Conservation (phyloP, 1,284 basidiomycete genomes). For the Porphyrellus sp. region DNA sequence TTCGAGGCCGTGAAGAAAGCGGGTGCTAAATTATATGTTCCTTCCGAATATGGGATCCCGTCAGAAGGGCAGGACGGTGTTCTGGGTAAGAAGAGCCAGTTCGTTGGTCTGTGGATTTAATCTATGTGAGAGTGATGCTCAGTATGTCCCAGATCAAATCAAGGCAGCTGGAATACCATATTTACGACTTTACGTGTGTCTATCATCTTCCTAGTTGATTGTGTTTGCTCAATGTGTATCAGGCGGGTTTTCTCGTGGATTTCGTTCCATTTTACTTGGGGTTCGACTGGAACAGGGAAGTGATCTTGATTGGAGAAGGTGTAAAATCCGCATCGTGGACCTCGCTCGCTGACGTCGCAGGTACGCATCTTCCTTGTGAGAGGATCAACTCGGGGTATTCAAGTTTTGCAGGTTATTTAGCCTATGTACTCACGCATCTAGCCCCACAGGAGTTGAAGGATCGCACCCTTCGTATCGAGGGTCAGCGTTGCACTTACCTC, state of each 20-base stretch:
- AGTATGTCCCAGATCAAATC: conserved; percentile 15
- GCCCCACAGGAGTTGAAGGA: conserved; percentile 24
- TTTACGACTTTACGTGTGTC: conserved; percentile 29
- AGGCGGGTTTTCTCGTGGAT: conserved; percentile 21
- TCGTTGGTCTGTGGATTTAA: conserved; percentile 13
- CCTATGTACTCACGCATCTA: conserved; percentile 31
- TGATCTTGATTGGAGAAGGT: conserved; percentile 30
- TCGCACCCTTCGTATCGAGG: conserved; percentile 33
- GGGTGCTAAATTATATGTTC: conserved; percentile 35
- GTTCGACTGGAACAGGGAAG: conserved; percentile 23
- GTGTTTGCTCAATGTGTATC: neutral
- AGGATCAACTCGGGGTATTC: neutral
- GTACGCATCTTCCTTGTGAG: neutral
- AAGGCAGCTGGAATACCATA: conserved; percentile 27
- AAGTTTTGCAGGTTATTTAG: conserved; percentile 28
- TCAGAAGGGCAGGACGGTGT: conserved; percentile 22
- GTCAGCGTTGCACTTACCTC: conserved; percentile 22
- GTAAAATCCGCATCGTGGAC: conserved; percentile 30
- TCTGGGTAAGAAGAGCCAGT: conserved; percentile 16
- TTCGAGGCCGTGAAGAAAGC: conserved; percentile 32
- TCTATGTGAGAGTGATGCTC: neutral
- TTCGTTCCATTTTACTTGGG: conserved; percentile 20
- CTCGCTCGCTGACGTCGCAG: conserved; percentile 29
- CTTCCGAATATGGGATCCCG: conserved; percentile 34
- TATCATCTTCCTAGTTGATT: neutral